These are phyloP conservation scores for Hemileccinum rubropunctum DNA, from an alignment of 768 basidiomycete species.

Conservation along the genomic window DNA sequence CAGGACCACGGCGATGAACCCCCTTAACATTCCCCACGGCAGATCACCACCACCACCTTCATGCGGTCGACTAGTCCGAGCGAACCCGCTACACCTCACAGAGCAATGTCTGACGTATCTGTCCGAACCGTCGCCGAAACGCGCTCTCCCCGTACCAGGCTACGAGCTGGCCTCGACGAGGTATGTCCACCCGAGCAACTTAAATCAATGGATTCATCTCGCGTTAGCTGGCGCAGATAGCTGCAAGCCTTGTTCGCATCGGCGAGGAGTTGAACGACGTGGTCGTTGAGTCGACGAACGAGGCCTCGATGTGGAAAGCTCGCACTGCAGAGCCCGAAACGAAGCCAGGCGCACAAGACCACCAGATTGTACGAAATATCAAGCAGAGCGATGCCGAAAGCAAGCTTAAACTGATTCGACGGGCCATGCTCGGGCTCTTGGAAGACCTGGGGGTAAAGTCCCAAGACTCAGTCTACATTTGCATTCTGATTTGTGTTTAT, in stretches of 20 bases:
- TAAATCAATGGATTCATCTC: neutral
- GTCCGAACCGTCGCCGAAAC: neutral
- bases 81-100: neutral
- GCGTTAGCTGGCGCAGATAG: slow-evolving; percentile 26
- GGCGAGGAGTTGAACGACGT: slow-evolving; percentile 30
- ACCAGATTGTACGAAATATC: slow-evolving; percentile 29
- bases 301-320: slow-evolving; percentile 17
- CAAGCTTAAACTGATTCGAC: slow-evolving; percentile 34
- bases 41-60: slow-evolving; percentile 1
- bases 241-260: slow-evolving; percentile 25
- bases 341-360: slow-evolving; percentile 18
- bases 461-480: neutral
- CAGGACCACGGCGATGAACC: slow-evolving; percentile 9
- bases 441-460: slow-evolving; percentile 38
- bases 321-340: slow-evolving; percentile 40
- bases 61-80: slow-evolving; percentile 2
- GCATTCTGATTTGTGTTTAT: slow-evolving; percentile 5
- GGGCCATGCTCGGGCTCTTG: slow-evolving; percentile 42
- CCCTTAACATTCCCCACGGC: neutral
- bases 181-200: slow-evolving; percentile 9
- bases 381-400: slow-evolving; percentile 34
- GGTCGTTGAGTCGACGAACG: slow-evolving; percentile 20
- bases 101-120: slow-evolving; percentile 4
- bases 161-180: slow-evolving; percentile 28
- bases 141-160: slow-evolving; percentile 17